Base-by-base conservation (phyloP, 148 eudicot species). In the Dysphania ambrosioides region DNA sequence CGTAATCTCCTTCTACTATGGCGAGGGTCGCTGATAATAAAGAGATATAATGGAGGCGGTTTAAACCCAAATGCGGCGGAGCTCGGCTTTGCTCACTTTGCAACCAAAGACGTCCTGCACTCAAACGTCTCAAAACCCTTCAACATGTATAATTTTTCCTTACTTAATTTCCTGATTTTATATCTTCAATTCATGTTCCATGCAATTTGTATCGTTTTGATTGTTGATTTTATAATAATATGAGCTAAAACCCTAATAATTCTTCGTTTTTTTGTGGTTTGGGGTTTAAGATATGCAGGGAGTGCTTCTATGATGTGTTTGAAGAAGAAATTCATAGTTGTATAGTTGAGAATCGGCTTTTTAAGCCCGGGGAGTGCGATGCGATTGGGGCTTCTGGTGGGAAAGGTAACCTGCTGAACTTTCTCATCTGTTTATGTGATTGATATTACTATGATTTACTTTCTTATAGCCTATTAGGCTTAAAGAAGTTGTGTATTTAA, bases 331-430 rank as follows among this genome's bases (percentile, higher is more conserved):
- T 94, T 70, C 98, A 94, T 77, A 74, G 64, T 56, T 93, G 86
- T 5, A 94, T 94, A 49, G 87, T 91, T 4, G 87, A 91, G 11
- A 91, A 94, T 75, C 88, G 86, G 49, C 85, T 94, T 38, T 94
- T 94, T 78, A 90, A 77, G 85, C 90, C 85, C 2, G 98, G 96
- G 35, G 98, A 94, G 70, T 96, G 97, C 27, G 73, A 91, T 65
- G 98, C 93, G 15, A 90, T 94, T 58, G 98, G 98, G 38, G 98
- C 98, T 81, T 94, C 98, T 30, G 98, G 98, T 72, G 98, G 98
- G 36, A 94, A 91, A 88, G 98, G 98, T 91, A 59, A 31, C n/a
- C 4, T 63, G 1, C 2, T 32, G 19, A 34, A 26, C 62, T 1
- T 58, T 26, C 9, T 58, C 31, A 23, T 60, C 29, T 34, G 6